Percentiles rank a stretch among this genome's conserved stretches.
These are phyloP conservation scores for Ceratobasidium sp. DNA, from an alignment of 1,284 basidiomycete species.

Conservation along the genomic window DNA sequence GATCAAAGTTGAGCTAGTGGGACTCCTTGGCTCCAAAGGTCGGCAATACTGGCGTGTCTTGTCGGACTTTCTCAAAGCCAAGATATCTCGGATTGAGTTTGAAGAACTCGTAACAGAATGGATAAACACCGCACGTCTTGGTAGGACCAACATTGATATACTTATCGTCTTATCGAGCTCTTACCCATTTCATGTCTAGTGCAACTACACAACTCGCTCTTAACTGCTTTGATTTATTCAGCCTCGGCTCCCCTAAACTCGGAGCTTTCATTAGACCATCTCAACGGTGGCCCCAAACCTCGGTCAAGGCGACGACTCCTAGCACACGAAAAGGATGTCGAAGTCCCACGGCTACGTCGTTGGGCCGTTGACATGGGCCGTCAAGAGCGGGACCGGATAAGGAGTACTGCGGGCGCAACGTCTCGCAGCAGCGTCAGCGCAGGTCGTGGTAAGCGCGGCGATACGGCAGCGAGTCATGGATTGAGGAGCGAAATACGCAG, in stretches of 20 bases:
- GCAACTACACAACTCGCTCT: slow-evolving; percentile 80
- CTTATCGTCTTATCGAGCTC: background rate
- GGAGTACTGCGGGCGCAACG: slow-evolving; percentile 22
- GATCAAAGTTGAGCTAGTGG: slow-evolving; percentile 56
- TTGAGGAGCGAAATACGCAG: slow-evolving; percentile 54
- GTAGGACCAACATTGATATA: slow-evolving; percentile 54
- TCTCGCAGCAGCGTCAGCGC: slow-evolving; percentile 1
- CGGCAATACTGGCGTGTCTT: slow-evolving; percentile 70
- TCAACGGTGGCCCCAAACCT: slow-evolving; percentile 69
- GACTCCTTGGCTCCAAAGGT: slow-evolving; percentile 69
- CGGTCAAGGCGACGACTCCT: slow-evolving; percentile 75
- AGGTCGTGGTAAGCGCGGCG: slow-evolving; percentile 23
- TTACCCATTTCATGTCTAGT: slow-evolving; percentile 57
- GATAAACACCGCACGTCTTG: slow-evolving; percentile 69
- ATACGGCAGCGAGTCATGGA: slow-evolving; percentile 49
- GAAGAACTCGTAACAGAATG: slow-evolving; percentile 72
- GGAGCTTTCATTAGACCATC: slow-evolving; percentile 64
- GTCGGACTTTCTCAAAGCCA: slow-evolving; percentile 71
- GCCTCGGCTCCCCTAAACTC: slow-evolving; percentile 53
- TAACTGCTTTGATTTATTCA: slow-evolving; percentile 81
- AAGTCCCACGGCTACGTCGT: slow-evolving; percentile 69
- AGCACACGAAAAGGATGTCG: slow-evolving; percentile 73
- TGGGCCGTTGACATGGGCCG: slow-evolving; percentile 78
- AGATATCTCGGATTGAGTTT: slow-evolving; percentile 76
- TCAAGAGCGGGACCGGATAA: slow-evolving; percentile 64